Base-by-base conservation (phyloP, 805 yeast genomes). In the Tetrapisispora namnaoensis region DNA sequence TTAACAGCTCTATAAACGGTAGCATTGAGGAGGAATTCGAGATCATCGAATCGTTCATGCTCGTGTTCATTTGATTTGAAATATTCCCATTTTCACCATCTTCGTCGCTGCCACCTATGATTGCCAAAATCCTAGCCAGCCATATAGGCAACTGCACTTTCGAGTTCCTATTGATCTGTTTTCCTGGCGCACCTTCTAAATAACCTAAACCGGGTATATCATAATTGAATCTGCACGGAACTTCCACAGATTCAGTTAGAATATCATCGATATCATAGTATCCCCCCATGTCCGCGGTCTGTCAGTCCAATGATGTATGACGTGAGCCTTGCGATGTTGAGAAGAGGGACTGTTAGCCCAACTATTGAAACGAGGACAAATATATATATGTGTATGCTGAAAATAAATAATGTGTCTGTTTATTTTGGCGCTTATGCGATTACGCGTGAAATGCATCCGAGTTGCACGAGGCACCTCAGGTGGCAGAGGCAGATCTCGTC, bases 161-260 rank as follows among this genome's bases (percentile, higher is more conserved):
- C 2, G 89, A 73, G 34, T 79, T 81, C 56, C 78, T 57, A 37
- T 52, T 54, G n/a, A 71, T 67, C n/a, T 68, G 65, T 53, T 78
- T 74, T 1, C 84, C 86, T 1, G 88, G 86, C 51, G 83, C 79
- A 8, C 90, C 88, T 58, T 84, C 90, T 7, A 91, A 70, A 59
- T 83, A 87, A 2, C 96, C 97, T n/a, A 91, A 69, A 0, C 93
- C 91, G 0, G 95, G 95, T 8, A 88, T 83, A 0, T 83, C 75
- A 42, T 82, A 76, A 54, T 83, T 82, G 69, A 90, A 88, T 47
- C 76, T 78, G 59, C 91, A 80, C 0, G 96, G 96, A 8, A 90
- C 69, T 59, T 81, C 82, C 70, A 80, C 82, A 2, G 77, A 73
- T 52, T 81, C 88, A 0, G 90, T 79, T 18, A 83, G 70, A 13